Percentiles rank a stretch among this genome's conserved stretches.
These are phyloP conservation scores for Elymus sibiricus DNA, from an alignment of 176 grass and related monocot species.

Conservation along the genomic window DNA sequence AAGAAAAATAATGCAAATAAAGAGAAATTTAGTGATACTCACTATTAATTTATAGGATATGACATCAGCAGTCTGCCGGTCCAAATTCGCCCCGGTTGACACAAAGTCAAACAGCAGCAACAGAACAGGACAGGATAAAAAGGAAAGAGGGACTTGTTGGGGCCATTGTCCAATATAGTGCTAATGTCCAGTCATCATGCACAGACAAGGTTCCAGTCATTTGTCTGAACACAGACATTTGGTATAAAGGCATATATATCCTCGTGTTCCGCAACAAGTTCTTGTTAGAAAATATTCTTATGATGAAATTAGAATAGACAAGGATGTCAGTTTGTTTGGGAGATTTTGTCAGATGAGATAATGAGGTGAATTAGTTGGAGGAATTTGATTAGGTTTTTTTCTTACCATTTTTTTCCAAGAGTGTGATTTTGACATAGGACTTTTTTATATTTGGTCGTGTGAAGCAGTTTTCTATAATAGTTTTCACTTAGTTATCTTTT, in stretches of 20 bases:
- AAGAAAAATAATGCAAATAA: neutral
- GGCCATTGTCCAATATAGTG: neutral
- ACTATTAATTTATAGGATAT: neutral
- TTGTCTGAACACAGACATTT: neutral
- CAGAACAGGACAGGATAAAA: neutral
- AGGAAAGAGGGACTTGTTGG: neutral
- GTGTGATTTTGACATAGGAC: neutral
- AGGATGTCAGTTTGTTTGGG: neutral
- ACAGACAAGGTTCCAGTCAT: neutral
- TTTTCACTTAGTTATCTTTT: neutral
- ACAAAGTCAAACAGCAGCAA: neutral
- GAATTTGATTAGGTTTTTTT: neutral
- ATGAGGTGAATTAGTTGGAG: neutral
- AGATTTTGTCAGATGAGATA: neutral
- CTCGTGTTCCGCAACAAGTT: neutral
- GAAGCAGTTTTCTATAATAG: neutral
- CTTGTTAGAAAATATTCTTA: neutral
- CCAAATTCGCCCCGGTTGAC: neutral
- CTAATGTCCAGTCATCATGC: neutral
- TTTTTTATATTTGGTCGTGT: neutral
- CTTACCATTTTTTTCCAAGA: neutral
- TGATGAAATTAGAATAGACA: neutral
- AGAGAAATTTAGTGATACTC: neutral
- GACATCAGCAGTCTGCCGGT: neutral
- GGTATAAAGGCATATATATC: neutral